Conservation (phyloP, 495 filamentous ascomycete genomes). For the Xylaria scruposa region DNA sequence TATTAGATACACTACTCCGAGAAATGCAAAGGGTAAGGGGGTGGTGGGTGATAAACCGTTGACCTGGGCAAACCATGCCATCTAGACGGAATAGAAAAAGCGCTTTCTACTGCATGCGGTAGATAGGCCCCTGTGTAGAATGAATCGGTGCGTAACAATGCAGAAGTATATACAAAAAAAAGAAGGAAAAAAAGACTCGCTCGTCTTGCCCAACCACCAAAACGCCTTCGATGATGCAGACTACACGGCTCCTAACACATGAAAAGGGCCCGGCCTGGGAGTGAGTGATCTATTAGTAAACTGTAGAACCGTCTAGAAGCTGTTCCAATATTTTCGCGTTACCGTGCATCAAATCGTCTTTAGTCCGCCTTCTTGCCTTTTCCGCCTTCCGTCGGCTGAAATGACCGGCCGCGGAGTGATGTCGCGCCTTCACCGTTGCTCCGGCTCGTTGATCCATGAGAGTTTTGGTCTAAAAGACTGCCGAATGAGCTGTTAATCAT, state of each 20-base stretch:
- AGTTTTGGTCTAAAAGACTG: conserved; percentile 28
- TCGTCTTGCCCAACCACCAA: conserved; percentile 18
- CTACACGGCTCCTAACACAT: conserved; percentile 25
- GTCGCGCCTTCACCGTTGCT: conserved; percentile 37
- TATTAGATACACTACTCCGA: conserved; percentile 4
- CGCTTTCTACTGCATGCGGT: conserved; percentile 11
- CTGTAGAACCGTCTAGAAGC: conserved; percentile 25
- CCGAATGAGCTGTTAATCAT: conserved; percentile 4
- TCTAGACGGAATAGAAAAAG: background rate
- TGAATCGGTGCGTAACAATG: conserved; percentile 11
- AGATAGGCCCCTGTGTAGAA: background rate
- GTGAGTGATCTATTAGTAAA: conserved; percentile 25
- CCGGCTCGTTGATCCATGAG: conserved; percentile 40
- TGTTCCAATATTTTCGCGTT: conserved; percentile 17
- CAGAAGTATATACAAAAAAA: conserved; percentile 21
- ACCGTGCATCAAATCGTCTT: conserved; percentile 11
- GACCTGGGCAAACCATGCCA: conserved; percentile 5
- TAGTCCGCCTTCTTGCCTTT: conserved; percentile 50
- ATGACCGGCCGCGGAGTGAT: conserved; percentile 37
- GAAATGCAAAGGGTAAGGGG: background rate
- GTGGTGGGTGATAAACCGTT: background rate
- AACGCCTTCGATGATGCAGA: conserved; percentile 43
- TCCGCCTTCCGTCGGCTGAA: conserved; percentile 7
- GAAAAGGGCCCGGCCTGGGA: conserved; percentile 17
- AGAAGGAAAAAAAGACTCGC: conserved; percentile 19